Conservation (phyloP, 2,329 filamentous ascomycete genomes). For the Chaetomiaceae sp. region DNA sequence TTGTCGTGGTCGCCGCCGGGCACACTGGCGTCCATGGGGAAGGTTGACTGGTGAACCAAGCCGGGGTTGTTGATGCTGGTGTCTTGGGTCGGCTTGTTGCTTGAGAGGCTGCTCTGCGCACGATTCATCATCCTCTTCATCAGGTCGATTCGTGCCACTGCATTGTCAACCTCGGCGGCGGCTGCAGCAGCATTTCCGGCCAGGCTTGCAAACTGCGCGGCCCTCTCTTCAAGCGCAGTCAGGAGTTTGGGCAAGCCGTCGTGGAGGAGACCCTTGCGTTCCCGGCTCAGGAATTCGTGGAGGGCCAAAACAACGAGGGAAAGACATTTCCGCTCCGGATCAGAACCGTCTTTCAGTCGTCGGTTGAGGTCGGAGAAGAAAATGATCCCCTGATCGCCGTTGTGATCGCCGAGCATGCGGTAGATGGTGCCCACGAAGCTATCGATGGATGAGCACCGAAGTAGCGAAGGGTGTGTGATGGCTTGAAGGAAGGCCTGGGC, state of each 20-base stretch:
- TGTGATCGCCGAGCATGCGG: constrained; percentile 32
- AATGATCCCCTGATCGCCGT: constrained; percentile 30
- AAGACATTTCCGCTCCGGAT: background rate
- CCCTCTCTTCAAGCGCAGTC: background rate
- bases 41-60: constrained; percentile 26
- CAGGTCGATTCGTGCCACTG: background rate
- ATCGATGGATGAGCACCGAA: constrained; percentile 35
- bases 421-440: constrained; percentile 33
- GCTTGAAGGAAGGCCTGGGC: constrained; percentile 28
- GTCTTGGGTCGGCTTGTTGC: background rate
- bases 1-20: constrained; percentile 39
- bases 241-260: constrained; percentile 9
- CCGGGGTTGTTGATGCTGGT: background rate
- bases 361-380: constrained; percentile 27
- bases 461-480: constrained; percentile 32
- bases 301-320: background rate
- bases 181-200: background rate
- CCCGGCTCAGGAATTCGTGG: constrained; percentile 12
- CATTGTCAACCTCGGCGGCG: background rate
- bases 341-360: background rate
- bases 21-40: constrained; percentile 30
- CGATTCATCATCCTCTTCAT: constrained; percentile 8
- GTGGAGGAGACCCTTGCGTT: constrained; percentile 11
- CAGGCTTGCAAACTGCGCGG: background rate
- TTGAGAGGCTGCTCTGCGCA: background rate